Evolutionary conservation across 2,329 filamentous ascomycete genomes (phyloP).

Genomic region (Monilinia aucupariae): DNA sequence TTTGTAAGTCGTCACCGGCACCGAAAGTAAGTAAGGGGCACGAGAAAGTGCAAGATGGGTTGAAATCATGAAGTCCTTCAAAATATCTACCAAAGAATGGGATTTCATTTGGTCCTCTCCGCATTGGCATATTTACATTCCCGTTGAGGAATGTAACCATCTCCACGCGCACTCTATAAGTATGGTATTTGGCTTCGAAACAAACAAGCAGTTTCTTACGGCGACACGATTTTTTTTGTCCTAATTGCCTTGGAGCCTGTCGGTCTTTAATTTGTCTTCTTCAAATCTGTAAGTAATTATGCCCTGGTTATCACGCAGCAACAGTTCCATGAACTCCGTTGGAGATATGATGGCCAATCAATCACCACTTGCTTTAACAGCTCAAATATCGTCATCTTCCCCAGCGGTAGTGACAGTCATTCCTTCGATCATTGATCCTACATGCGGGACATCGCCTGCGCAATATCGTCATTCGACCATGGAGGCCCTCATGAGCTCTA

Average conservation of each 20-base stretch:
- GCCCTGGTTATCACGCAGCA: conserved; percentile 17
- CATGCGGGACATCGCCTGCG: conserved; percentile 20
- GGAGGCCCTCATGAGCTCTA: conserved; percentile 1
- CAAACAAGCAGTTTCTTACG: not conserved
- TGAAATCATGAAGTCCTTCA: not conserved
- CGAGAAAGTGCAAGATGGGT: not conserved
- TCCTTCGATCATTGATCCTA: conserved; percentile 22
- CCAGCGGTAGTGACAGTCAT: conserved; percentile 18
- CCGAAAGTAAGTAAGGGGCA: not conserved
- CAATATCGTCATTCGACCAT: conserved; percentile 15
- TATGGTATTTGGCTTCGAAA: not conserved
- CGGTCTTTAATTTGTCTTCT: not conserved
- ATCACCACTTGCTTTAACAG: not conserved
- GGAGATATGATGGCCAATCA: conserved; percentile 7
- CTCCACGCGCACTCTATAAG: conserved; percentile 4
- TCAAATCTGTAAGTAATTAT: conserved; percentile 9
- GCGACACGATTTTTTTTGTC: not conserved
- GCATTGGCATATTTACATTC: conserved; percentile 16
- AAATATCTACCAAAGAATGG: conserved; percentile 1
- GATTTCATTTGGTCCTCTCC: conserved; percentile 2
- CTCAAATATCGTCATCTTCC: not conserved
- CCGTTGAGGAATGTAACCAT: conserved; percentile 12
- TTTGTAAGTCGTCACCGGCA: conserved; percentile 15
- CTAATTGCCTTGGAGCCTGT: not conserved
- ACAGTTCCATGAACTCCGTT: conserved; percentile 2